These are phyloP conservation scores for Sporothrix inflata DNA, from an alignment of 2,329 filamentous ascomycete species.

Conservation along the genomic window DNA sequence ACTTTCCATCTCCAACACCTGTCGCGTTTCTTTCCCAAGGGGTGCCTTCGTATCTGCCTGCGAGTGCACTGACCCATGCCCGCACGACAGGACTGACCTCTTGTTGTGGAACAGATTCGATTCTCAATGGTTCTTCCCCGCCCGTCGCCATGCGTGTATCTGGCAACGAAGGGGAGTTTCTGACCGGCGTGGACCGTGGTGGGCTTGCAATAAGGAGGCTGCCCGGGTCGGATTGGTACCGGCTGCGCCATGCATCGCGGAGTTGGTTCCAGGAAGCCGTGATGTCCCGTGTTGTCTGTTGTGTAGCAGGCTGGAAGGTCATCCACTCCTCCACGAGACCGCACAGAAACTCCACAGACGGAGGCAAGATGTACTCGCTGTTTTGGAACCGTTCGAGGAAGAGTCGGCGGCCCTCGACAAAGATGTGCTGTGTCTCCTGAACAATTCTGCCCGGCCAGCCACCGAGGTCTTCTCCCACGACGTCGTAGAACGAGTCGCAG, in stretches of 20 bases:
- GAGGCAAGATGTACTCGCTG: background rate
- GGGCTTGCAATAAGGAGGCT: background rate
- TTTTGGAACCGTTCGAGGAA: background rate
- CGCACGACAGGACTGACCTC: background rate
- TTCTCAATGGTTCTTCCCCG: background rate
- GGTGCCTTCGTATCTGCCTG: background rate
- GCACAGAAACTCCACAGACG: background rate
- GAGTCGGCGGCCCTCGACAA: background rate
- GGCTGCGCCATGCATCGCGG: background rate
- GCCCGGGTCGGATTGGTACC: background rate
- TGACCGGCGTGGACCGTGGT: background rate
- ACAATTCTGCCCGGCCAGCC: background rate
- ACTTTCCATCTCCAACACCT: background rate
- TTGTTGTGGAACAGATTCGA: background rate
- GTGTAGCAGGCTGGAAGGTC: background rate
- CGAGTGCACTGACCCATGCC: background rate
- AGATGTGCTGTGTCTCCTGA: background rate
- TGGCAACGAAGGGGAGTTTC: background rate
- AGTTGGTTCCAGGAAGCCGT: background rate
- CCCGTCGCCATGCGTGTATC: background rate
- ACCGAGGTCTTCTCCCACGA: conserved; percentile 14
- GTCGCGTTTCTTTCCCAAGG: background rate
- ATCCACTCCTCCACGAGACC: background rate
- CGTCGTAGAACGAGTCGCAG: background rate
- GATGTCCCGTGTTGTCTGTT: background rate